phyloP scores from a whole-genome alignment of 2,329 filamentous ascomycete genomes.

The Delphinella strobiligena region DNA sequence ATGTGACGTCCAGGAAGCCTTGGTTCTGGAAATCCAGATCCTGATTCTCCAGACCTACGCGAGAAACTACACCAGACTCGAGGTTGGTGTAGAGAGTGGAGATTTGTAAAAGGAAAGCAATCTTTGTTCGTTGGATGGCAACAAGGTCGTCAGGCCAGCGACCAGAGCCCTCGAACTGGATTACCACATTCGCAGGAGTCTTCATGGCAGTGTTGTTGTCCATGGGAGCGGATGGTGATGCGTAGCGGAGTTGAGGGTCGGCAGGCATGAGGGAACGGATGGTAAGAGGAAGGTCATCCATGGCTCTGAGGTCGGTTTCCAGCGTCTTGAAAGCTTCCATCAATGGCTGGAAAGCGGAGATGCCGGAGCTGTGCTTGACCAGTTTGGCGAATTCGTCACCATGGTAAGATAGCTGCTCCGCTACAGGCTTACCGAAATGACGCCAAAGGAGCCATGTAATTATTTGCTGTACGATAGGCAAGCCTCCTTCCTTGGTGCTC shows the following conservation, averaged over 20 bases:
- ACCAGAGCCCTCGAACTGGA: constrained; percentile 87
- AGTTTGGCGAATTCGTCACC: constrained; percentile 35
- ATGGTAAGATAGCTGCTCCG: constrained; percentile 33
- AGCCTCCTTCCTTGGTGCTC: constrained; percentile 45
- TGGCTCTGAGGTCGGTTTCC: constrained; percentile 61
- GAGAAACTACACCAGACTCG: constrained; percentile 49
- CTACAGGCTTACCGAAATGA: constrained; percentile 52
- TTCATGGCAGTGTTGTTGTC: constrained; percentile 33
- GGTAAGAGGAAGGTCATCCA: constrained; percentile 79
- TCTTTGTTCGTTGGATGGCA: constrained; percentile 86
- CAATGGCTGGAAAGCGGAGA: constrained; percentile 52
- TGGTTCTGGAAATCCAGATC: constrained; percentile 59
- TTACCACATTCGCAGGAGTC: constrained; percentile 59
- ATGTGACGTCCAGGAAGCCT: constrained; percentile 70
- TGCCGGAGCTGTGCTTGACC: constrained; percentile 25
- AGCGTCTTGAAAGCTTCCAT: constrained; percentile 60
- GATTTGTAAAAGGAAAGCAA: constrained; percentile 71
- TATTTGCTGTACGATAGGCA: constrained; percentile 68
- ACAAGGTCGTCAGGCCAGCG: constrained; percentile 88
- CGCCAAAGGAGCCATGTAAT: constrained; percentile 55
- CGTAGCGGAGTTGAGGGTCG: constrained; percentile 60
- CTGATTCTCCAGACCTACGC: constrained; percentile 71
- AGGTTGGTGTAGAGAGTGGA: constrained; percentile 56
- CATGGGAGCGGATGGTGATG: constrained; percentile 47
- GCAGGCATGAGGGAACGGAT: constrained; percentile 68